Percentiles rank a stretch among this genome's conserved stretches.
Conservation (phyloP, 495 filamentous ascomycete species). For the Lepraria neglecta region DNA sequence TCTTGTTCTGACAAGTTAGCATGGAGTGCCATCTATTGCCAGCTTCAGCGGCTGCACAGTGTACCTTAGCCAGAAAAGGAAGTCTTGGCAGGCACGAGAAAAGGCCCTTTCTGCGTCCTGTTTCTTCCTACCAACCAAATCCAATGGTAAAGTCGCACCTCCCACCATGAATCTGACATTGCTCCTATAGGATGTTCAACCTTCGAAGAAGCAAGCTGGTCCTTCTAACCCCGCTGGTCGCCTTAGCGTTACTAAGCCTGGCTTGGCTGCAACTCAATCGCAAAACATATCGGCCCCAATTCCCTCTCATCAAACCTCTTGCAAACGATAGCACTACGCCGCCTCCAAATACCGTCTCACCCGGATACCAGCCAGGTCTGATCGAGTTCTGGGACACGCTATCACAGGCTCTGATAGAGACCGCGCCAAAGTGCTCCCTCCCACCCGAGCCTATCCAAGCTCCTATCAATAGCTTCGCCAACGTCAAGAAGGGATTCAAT, state of each 20-base stretch:
- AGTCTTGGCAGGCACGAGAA: too few relatives aligned
- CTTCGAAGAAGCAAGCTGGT: conserved; percentile 2
- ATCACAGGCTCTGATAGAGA: conserved; percentile 13
- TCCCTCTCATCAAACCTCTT: background rate
- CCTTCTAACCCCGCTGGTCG: background rate
- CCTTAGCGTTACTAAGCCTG: conserved; percentile 7
- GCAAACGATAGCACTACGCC: background rate
- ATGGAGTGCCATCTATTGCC: too few relatives aligned
- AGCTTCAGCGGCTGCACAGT: too few relatives aligned
- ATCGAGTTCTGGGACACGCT: conserved; percentile 14
- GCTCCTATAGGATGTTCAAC: conserved; percentile 8
- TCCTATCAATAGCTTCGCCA: conserved; percentile 9
- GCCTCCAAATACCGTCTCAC: background rate
- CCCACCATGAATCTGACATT: conserved; percentile 6
- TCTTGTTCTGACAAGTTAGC: too few relatives aligned
- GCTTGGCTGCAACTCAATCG: conserved; percentile 1
- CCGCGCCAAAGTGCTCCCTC: conserved; percentile 12
- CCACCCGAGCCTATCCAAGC: conserved; percentile 4
- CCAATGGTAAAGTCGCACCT: too few relatives aligned
- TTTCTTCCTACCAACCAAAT: too few relatives aligned
- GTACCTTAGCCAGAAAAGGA: too few relatives aligned
- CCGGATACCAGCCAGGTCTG: conserved; percentile 7
- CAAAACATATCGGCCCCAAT: background rate
- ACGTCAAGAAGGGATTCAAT: background rate
- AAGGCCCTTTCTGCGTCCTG: too few relatives aligned